phyloP scores from a whole-genome alignment of 1,139 yeast species.

The Geotrichum citri-aurantii region DNA sequence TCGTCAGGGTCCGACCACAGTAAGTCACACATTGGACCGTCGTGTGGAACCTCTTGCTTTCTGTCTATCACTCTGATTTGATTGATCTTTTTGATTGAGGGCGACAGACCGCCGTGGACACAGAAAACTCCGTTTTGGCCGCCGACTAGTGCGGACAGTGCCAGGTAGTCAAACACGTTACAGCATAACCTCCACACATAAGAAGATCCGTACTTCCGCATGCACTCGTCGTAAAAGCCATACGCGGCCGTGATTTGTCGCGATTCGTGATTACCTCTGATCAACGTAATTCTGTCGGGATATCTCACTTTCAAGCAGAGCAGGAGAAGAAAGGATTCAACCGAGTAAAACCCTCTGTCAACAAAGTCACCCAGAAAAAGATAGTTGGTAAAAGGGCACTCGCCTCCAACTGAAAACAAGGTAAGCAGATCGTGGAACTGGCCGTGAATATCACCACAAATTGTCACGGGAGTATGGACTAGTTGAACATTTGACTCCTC shows the following conservation, averaged over 20 bases:
- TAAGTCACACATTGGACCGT: slow-evolving; percentile 97
- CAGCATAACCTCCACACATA: slow-evolving; percentile 81
- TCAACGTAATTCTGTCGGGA: slow-evolving; percentile 90
- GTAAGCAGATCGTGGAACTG: slow-evolving; percentile 90
- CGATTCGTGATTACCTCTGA: slow-evolving; percentile 95
- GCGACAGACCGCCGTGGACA: slow-evolving; percentile 94
- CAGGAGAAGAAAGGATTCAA: slow-evolving; percentile 72
- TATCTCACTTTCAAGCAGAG: slow-evolving; percentile 82
- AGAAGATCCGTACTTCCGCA: slow-evolving; percentile 89
- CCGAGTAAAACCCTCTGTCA: slow-evolving; percentile 93
- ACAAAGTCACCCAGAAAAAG: slow-evolving; percentile 76
- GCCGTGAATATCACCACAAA: slow-evolving; percentile 97
- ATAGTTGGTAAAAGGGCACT: slow-evolving; percentile 72
- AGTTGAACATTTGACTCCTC: slow-evolving; percentile 90
- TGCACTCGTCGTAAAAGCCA: slow-evolving; percentile 95
- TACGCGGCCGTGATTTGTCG: slow-evolving; percentile 97
- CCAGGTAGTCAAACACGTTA: slow-evolving; percentile 82
- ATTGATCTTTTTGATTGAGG: slow-evolving; percentile 77
- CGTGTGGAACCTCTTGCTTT: slow-evolving; percentile 96
- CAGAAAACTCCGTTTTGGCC: slow-evolving; percentile 77
- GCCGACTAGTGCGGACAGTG: slow-evolving; percentile 86
- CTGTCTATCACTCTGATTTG: slow-evolving; percentile 80
- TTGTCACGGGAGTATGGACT: slow-evolving; percentile 93
- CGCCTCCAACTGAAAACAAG: slow-evolving; percentile 77
- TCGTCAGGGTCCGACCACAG: slow-evolving; percentile 97